Percentiles rank a stretch among this genome's conserved stretches.
These are phyloP conservation scores for Aspergillus candidus DNA, from an alignment of 2,329 filamentous ascomycete genomes.

Conservation along the genomic window DNA sequence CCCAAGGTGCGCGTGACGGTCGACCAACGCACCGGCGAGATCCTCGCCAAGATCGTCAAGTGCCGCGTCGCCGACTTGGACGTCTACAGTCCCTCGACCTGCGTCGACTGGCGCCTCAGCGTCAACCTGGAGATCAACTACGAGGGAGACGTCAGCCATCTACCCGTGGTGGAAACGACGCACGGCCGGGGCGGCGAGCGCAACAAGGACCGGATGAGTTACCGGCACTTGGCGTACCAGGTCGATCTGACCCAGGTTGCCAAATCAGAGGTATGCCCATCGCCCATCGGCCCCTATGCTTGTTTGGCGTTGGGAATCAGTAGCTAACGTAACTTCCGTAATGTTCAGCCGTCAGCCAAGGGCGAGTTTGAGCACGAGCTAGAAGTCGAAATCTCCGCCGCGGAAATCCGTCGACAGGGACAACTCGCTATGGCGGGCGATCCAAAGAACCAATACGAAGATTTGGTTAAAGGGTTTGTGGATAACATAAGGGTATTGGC, in stretches of 20 bases:
- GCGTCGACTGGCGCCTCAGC: slow-evolving; percentile 87
- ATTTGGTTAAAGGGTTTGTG: slow-evolving; percentile 44
- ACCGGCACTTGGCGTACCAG: slow-evolving; percentile 79
- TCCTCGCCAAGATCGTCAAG: slow-evolving; percentile 85
- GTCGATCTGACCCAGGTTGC: slow-evolving; percentile 91
- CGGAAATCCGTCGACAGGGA: slow-evolving; percentile 40
- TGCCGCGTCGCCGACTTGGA: slow-evolving; percentile 82
- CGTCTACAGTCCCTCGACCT: slow-evolving; percentile 67
- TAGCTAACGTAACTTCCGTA: slow-evolving; percentile 4
- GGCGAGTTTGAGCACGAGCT: slow-evolving; percentile 44
- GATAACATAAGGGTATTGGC: slow-evolving; percentile 45
- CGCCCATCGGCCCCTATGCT: slow-evolving; percentile 13
- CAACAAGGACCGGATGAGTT: slow-evolving; percentile 85
- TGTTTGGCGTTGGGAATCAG: slow-evolving; percentile 1
- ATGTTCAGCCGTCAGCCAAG: slow-evolving; percentile 24
- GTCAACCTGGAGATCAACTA: slow-evolving; percentile 92
- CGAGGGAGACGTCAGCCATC: slow-evolving; percentile 58
- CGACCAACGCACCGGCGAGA: slow-evolving; percentile 63
- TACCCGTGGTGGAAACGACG: slow-evolving; percentile 40
- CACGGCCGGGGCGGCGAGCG: slow-evolving; percentile 50
- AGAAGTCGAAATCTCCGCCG: slow-evolving; percentile 44
- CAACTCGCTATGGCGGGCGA: slow-evolving; percentile 35
- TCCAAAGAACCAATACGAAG: slow-evolving; percentile 39
- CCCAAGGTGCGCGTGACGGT: slow-evolving; percentile 68
- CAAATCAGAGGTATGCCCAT: slow-evolving; percentile 36